Base-by-base conservation (phyloP, 208 protist species). In the Tritrichomonas musculus region DNA sequence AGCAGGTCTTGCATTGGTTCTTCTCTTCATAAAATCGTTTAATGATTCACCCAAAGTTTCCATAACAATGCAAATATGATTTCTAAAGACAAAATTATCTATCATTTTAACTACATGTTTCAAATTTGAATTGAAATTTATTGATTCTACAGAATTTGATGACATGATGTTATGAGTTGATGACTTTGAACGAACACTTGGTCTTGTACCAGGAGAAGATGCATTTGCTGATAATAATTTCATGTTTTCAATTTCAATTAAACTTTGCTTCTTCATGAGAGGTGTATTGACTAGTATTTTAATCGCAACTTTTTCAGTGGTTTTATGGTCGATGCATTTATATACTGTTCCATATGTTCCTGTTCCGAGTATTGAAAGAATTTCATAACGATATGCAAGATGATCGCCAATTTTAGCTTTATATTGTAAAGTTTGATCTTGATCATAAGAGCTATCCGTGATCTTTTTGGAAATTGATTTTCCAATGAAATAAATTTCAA, bases 291-390 rank as follows among this genome's bases (percentile, higher is more conserved):
- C 44, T 94, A 94, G 20, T 13, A 84, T 53, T 84, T 98, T 98
- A 30, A 97, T 20, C 11, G 97, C 97, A 14, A 96, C 94, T 20
- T 94, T 77, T 60, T 94, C 69, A 36, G 96, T 93, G 11, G 93
- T 97, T 92, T 96, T 94, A 50, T 97, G 95, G 94, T 99, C 98
- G 47, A 94, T 88, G 3, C 92, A 95, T 92, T 97, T 97, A 9
- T 96, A 82, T 22, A 98, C 97, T 82, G 98, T 97, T 66, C 97
- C 97, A 93, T 98, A 98, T 0, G 96, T 96, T 33, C 97, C 97
- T 49, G 96, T 95, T 27, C 97, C 97, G 0, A 98, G 92, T 14
- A 94, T 75, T 0, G 94, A 92, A 0, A 98, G 0, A 14, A 98
- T 75, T 92, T 98, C 97, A 93, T 97, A 98, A 44, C 97, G 95